These are phyloP conservation scores for Chalciporus sphaerocephalus DNA, from an alignment of 768 basidiomycete genomes.

Conservation along the genomic window DNA sequence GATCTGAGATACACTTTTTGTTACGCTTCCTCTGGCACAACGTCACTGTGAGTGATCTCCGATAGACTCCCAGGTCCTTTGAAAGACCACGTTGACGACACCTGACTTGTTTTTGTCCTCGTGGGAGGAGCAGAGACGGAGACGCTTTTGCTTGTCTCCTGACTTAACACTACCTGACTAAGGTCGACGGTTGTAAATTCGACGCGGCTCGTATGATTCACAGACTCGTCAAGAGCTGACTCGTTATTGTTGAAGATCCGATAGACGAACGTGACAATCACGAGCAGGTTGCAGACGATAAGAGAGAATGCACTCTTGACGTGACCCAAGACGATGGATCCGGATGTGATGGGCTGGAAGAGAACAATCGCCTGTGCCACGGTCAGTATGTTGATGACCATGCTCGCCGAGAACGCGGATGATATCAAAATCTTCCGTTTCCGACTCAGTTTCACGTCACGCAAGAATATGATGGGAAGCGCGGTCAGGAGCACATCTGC, in stretches of 20 bases:
- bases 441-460: constrained; percentile 10
- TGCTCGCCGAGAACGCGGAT: constrained; percentile 20
- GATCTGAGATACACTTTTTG: too few species aligned
- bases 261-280: constrained; percentile 5
- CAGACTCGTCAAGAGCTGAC: background rate
- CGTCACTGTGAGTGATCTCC: too few species aligned
- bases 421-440: constrained; percentile 17
- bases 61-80: background rate
- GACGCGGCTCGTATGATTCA: background rate
- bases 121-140: too few species aligned
- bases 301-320: constrained; percentile 15
- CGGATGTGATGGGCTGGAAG: constrained; percentile 1
- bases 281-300: constrained; percentile 8
- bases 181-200: constrained; percentile 13
- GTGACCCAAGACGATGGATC: constrained; percentile 19
- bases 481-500: constrained; percentile 19
- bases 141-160: background rate
- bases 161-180: background rate
- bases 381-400: constrained; percentile 20
- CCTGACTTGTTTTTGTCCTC: too few species aligned
- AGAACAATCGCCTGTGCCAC: constrained; percentile 11
- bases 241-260: too few species aligned
- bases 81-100: constrained; percentile 2
- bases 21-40: too few species aligned
- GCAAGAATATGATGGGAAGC: constrained; percentile 19